A percentile compares a stretch with the other conserved stretches of the same genome.
phyloP scores from a whole-genome alignment of 352 stramenopile species.

The Phytophthora agathidicida region DNA sequence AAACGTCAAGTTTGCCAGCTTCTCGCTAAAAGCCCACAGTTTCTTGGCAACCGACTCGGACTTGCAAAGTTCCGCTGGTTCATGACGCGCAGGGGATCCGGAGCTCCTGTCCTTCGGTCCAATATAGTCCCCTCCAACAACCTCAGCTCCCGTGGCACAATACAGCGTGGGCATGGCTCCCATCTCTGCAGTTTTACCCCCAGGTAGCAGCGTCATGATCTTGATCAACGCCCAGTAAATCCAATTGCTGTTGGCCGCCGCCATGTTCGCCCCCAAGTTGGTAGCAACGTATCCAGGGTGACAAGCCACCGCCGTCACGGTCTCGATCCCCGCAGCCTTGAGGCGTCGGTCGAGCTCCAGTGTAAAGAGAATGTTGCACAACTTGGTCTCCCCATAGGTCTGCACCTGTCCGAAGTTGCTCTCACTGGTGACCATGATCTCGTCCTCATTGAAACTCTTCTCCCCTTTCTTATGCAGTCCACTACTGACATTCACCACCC shows the following conservation, averaged over 20 bases:
- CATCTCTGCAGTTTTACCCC: slow-evolving; percentile 26
- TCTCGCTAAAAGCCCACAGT: slow-evolving; percentile 56
- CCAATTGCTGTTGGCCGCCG: slow-evolving; percentile 33
- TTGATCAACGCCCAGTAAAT: slow-evolving; percentile 30
- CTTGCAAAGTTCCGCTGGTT: slow-evolving; percentile 32
- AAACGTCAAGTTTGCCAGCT: slow-evolving; percentile 32
- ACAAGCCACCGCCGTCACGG: slow-evolving; percentile 24
- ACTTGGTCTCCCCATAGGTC: slow-evolving; percentile 53
- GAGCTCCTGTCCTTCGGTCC: slow-evolving; percentile 22
- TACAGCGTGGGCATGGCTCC: slow-evolving; percentile 34
- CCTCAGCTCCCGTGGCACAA: slow-evolving; percentile 24
- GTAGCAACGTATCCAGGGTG: slow-evolving; percentile 48
- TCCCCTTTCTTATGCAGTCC: slow-evolving; percentile 29
- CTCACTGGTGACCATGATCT: slow-evolving; percentile 35
- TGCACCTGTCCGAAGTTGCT: slow-evolving; percentile 37
- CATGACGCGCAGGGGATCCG: slow-evolving; percentile 39
- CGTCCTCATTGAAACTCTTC: slow-evolving; percentile 27
- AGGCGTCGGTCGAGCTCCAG: slow-evolving; percentile 47
- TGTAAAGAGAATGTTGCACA: slow-evolving; percentile 61
- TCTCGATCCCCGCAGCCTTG: slow-evolving; percentile 20
- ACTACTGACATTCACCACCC: slow-evolving; percentile 47
- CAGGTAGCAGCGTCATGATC: slow-evolving; percentile 20
- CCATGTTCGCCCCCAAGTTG: slow-evolving; percentile 28
- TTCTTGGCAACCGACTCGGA: slow-evolving; percentile 33
- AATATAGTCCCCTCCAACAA: slow-evolving; percentile 31